Evolutionary conservation across 108 stramenopile genomes (phyloP).

Genomic region (Epithemia pelagica): DNA sequence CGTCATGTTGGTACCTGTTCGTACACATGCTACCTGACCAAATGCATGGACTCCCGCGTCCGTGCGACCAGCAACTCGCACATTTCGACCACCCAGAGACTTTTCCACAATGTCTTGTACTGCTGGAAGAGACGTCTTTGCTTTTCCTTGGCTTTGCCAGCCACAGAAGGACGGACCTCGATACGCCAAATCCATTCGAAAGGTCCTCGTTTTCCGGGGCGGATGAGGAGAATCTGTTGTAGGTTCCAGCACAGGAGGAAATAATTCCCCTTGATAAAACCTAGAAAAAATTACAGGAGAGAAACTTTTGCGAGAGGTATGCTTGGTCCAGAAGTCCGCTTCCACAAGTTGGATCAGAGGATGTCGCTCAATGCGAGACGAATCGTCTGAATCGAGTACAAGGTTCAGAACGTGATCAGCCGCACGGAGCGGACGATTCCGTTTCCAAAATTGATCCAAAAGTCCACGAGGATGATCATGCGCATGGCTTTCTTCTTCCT

Average conservation of each 20-base stretch:
- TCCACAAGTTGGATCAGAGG: too few relatives aligned
- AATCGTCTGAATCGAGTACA: neutral
- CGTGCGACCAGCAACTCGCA: slow-evolving; percentile 70
- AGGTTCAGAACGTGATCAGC: neutral
- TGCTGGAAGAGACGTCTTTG: slow-evolving; percentile 33
- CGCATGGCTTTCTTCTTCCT: too few relatives aligned
- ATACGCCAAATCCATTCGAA: slow-evolving; percentile 55
- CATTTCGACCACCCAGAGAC: slow-evolving; percentile 27
- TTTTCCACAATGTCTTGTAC: slow-evolving; percentile 62
- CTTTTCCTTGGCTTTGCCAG: slow-evolving; percentile 65
- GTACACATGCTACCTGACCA: slow-evolving; percentile 63
- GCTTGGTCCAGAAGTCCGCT: too few relatives aligned
- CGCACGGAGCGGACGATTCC: neutral
- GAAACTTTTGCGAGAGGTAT: neutral
- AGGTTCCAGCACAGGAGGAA: neutral
- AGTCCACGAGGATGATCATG: neutral
- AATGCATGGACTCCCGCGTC: slow-evolving; percentile 70
- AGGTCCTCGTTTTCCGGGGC: slow-evolving; percentile 28
- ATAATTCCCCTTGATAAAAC: neutral
- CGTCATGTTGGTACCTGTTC: slow-evolving; percentile 25
- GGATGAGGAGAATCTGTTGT: neutral
- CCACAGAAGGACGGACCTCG: slow-evolving; percentile 69
- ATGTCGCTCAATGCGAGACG: too few relatives aligned
- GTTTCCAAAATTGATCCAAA: neutral
- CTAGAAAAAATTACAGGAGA: neutral